Evolutionary conservation across 768 basidiomycete genomes (phyloP), one percentile per base, ranked within the genome.

Genomic region (Tricholoma sp.): DNA sequence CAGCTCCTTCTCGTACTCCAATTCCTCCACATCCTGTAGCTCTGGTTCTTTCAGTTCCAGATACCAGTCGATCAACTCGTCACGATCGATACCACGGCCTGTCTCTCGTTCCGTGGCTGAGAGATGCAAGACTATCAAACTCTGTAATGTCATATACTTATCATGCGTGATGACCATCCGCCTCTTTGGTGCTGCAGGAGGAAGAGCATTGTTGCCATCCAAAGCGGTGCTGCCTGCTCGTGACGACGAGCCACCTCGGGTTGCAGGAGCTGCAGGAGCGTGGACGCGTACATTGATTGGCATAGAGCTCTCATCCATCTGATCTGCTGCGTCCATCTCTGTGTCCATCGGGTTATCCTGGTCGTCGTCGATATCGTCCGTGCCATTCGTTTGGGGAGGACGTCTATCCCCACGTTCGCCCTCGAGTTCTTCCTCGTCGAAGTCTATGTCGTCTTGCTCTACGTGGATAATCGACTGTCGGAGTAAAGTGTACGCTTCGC

Each of bases 381-480:
- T 66, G n/a, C 63, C 62, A 9, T 62, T 61, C 8, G 71, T 66
- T 11, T 69, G 65, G 34, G 69, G 69, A 32, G 66, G 73, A 3
- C 68, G 71, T 27, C 73, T 70, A 29, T 67, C 71, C n/a, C 65
- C 74, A 8, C 78, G 81, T 61, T 83, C 82, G 18, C 79, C 84
- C 54, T 81, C 78, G 2, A 81, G 72, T 57, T 93, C 93, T 64
- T 96, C 93, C 63, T 95, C 92, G 66, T 98, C 97, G 70, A 98
- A 91, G 68, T 97, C 94, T 66, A 99, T 87, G 65, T 98, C 96
- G 67, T 99, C 97, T 70, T 98, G 94, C 68, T 99, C 97, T 59
- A 99, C 95, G 66, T 98, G 97, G 64, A 99, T 98, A 72, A 99
- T 99, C 2, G 97, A 98, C 69, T 97, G 95, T 22, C 91, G 85